These are phyloP conservation scores for Leishmania mexicana DNA, from an alignment of 208 protist species.

Conservation along the genomic window DNA sequence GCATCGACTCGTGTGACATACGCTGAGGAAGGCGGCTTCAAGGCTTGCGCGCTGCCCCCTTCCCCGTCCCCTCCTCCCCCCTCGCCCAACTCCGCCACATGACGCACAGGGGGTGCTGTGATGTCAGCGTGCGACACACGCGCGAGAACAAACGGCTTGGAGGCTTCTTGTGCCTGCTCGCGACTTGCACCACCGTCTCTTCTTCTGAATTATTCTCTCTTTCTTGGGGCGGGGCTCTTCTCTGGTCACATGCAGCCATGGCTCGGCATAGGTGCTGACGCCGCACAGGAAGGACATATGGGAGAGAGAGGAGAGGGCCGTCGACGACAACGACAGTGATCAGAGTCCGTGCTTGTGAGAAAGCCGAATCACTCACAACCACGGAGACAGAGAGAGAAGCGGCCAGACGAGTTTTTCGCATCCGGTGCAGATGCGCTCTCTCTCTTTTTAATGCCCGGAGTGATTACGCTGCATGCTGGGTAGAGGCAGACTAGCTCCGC, in stretches of 20 bases:
- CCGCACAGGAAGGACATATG: background rate
- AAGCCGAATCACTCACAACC: background rate
- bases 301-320: background rate
- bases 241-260: background rate
- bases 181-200: background rate
- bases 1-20: background rate
- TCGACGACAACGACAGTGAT: background rate
- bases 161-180: background rate
- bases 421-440: background rate
- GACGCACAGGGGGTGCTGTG: background rate
- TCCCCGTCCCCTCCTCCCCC: background rate
- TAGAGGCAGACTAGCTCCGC: slow-evolving; percentile 12
- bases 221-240: background rate
- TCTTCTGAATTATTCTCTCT: background rate
- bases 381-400: background rate
- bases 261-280: background rate
- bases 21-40: background rate
- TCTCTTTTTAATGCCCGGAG: background rate
- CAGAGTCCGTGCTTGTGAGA: background rate
- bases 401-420: background rate
- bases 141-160: background rate
- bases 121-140: background rate
- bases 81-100: background rate
- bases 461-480: background rate
- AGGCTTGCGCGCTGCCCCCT: background rate